Evolutionary conservation across 352 stramenopile species (phyloP).

Genomic region (Phytophthora lateralis): DNA sequence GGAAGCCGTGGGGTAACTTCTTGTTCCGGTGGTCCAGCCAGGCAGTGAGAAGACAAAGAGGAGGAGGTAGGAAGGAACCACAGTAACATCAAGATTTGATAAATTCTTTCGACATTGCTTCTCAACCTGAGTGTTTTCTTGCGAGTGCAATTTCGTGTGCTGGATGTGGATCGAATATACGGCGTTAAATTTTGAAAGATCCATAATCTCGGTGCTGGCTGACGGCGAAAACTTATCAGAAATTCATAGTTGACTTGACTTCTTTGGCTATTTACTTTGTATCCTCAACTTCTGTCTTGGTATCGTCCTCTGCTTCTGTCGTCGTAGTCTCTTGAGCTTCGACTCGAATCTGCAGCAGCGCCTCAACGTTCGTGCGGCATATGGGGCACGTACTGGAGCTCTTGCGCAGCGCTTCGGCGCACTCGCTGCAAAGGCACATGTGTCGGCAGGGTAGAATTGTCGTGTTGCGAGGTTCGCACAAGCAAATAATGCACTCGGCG

Average conservation of each 20-base stretch:
- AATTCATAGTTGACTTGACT: not conserved
- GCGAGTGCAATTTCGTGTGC: no score
- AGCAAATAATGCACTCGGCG: conserved; percentile 88
- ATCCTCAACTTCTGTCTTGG: conserved; percentile 26
- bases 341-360: conserved; percentile 81
- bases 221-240: not conserved
- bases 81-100: conserved; percentile 38
- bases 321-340: conserved; percentile 46
- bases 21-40: conserved; percentile 17
- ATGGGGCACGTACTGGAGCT: conserved; percentile 81
- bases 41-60: conserved; percentile 23
- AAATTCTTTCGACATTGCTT: conserved; percentile 40
- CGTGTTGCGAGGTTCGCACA: conserved; percentile 81
- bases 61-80: conserved; percentile 36
- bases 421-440: conserved; percentile 88
- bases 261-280: conserved; percentile 8
- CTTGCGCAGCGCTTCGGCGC: conserved; percentile 74
- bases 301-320: conserved; percentile 24
- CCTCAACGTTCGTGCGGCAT: conserved; percentile 76
- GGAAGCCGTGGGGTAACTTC: conserved; percentile 47
- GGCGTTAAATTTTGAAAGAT: no score
- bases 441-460: conserved; percentile 86
- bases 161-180: no score
- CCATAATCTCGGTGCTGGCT: not conserved
- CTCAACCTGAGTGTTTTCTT: not conserved